Evolutionary conservation across 768 basidiomycete species (phyloP).

Genomic region (Tylopilus vinaceipallidus): DNA sequence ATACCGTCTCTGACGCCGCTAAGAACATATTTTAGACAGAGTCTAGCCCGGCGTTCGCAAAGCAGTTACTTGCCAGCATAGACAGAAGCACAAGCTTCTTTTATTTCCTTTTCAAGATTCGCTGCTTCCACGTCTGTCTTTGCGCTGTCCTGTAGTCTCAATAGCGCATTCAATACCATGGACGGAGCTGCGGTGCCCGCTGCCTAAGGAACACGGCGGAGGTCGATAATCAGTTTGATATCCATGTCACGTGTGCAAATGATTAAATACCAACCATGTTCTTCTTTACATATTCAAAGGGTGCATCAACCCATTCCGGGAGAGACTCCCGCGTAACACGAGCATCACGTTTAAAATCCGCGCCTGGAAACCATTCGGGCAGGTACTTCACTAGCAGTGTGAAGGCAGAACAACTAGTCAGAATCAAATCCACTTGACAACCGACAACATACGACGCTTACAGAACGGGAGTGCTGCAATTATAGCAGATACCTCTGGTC

Average conservation of each 20-base stretch:
- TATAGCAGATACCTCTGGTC: constrained; percentile 18
- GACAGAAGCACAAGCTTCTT: constrained; percentile 21
- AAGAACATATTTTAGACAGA: constrained; percentile 3
- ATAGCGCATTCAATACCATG: constrained; percentile 25
- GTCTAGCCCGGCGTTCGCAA: background rate
- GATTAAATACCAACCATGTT: constrained; percentile 14
- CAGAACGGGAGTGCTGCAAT: constrained; percentile 17
- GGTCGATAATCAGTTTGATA: background rate
- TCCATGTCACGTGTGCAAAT: background rate
- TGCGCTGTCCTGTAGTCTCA: constrained; percentile 7
- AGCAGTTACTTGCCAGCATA: constrained; percentile 15
- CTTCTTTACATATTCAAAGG: constrained; percentile 26
- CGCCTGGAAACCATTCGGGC: constrained; percentile 27
- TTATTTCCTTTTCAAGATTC: constrained; percentile 22
- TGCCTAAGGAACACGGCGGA: constrained; percentile 12
- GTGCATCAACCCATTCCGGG: constrained; percentile 15
- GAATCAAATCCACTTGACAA: background rate
- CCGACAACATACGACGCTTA: constrained; percentile 5
- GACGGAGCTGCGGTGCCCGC: constrained; percentile 21
- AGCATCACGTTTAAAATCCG: constrained; percentile 19
- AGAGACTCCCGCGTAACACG: constrained; percentile 4
- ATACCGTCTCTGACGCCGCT: constrained; percentile 26
- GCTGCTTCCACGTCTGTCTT: constrained; percentile 4
- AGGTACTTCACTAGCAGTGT: constrained; percentile 14
- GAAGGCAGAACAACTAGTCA: background rate